A percentile compares a stretch with the other conserved stretches of the same genome.
Evolutionary conservation across 352 stramenopile genomes (phyloP).

Genomic region (Pythium periplocum): DNA sequence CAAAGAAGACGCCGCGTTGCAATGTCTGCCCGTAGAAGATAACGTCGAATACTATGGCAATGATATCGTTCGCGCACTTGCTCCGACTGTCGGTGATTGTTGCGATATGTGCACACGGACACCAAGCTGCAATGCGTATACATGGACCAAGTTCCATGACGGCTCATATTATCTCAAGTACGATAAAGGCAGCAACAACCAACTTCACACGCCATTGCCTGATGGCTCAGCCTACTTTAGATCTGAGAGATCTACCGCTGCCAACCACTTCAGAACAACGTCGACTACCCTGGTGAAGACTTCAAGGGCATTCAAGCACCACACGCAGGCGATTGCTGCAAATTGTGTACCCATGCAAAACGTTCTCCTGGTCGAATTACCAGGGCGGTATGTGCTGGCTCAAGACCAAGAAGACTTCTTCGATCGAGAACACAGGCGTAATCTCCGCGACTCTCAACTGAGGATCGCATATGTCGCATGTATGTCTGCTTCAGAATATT

Average conservation of each 20-base stretch:
- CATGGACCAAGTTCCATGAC: constrained; percentile 11
- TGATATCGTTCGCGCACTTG: constrained; percentile 1
- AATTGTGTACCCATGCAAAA: neutral
- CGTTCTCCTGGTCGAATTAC: constrained; percentile 2
- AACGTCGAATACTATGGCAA: constrained; percentile 13
- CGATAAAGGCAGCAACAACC: neutral
- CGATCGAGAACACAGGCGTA: neutral
- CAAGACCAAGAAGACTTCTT: neutral
- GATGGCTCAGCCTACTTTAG: constrained; percentile 7
- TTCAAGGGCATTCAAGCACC: neutral
- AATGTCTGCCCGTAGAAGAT: constrained; percentile 1
- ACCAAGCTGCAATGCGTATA: constrained; percentile 6
- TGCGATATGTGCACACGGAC: constrained; percentile 8
- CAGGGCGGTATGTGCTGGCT: constrained; percentile 4
- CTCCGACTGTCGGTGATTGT: constrained; percentile 2
- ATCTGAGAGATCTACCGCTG: constrained; percentile 9
- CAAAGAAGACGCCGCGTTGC: no score
- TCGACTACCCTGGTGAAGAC: constrained; percentile 3
- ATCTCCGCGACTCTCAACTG: no score
- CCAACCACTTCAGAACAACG: constrained; percentile 2
- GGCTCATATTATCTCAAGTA: constrained; percentile 13
- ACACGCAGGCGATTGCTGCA: constrained; percentile 5
- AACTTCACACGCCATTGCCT: neutral
- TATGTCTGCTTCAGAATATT: no score
- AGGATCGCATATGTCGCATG: no score